Percentiles rank a stretch among this genome's conserved stretches.
Evolutionary conservation across 768 basidiomycete genomes (phyloP).

Genomic region (Russula virescens): DNA sequence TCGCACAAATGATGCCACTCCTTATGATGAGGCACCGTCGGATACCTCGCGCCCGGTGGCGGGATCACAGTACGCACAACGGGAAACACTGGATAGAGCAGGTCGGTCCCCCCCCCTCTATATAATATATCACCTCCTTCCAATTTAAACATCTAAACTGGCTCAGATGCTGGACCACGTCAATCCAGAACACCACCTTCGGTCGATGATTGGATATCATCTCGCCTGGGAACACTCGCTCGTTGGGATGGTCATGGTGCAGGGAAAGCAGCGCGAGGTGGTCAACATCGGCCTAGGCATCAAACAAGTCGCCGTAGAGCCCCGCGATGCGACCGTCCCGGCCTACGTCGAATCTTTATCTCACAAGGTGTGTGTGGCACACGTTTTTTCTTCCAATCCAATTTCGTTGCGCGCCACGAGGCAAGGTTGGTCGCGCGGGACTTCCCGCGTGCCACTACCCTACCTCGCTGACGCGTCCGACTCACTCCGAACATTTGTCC

Average conservation of each 20-base stretch:
- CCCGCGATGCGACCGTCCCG: constrained; percentile 49
- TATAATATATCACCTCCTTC: too few relatives aligned
- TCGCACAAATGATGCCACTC: constrained; percentile 69
- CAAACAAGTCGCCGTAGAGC: constrained; percentile 59
- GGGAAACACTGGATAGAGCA: constrained; percentile 85
- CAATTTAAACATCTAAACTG: constrained; percentile 22
- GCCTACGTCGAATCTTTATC: constrained; percentile 68
- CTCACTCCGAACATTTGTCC: neutral
- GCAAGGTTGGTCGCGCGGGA: neutral
- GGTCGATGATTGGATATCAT: constrained; percentile 78
- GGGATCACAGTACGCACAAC: constrained; percentile 49
- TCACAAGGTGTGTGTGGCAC: constrained; percentile 54
- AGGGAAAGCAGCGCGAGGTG: constrained; percentile 68
- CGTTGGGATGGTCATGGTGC: constrained; percentile 82
- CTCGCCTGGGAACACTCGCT: constrained; percentile 61
- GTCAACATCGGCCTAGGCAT: constrained; percentile 80
- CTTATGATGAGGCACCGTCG: constrained; percentile 84
- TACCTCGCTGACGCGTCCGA: neutral
- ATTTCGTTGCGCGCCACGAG: neutral
- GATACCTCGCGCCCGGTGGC: constrained; percentile 71
- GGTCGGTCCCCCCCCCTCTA: constrained; percentile 34
- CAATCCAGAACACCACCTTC: constrained; percentile 42
- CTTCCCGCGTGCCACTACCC: neutral
- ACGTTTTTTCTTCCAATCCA: neutral
- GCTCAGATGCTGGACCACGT: constrained; percentile 56